Evolutionary conservation across 768 basidiomycete genomes (phyloP), one percentile per base, ranked within the genome.

Genomic region (Mycena vulgaris): DNA sequence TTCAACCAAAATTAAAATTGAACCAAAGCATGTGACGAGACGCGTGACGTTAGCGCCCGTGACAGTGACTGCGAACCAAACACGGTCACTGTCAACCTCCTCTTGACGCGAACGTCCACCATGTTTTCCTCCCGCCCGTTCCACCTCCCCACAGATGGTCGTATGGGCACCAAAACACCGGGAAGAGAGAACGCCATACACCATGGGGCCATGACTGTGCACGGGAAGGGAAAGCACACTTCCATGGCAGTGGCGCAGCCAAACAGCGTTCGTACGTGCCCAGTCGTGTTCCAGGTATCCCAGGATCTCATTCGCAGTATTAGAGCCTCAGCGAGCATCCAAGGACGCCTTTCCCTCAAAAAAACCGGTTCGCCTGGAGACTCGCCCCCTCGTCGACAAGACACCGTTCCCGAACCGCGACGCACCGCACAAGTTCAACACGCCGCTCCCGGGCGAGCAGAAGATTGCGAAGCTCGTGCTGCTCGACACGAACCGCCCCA

Each of bases 321-420:
- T 27, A 73, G 74, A 82, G 58, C 71, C 63, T 19, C 56, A 62
- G 23, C 37, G 42, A 45, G 19, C 30, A 23, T 0, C 30, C 25
- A 68, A 77, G 63, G 71, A 71, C 65, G 31, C 69, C 63, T 16
- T 39, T 8, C 17, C n/a, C 39, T 39, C 40, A 40, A 37, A 71
- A 78, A 78, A 72, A 69, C 62, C 69, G 21, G 60, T 65, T 68
- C 78, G 76, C 23, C 65, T 72, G 70, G 76, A 42, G 74, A 76
- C 78, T 8, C 87, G 89, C 16, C 90, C 92, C 2, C 83, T 95
- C 10, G 85, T 84, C 28, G 93, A 95, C 81, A 94, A 92, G 80
- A 95, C 93, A 1, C 93, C 93, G 2, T 90, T 91, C 73, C 89
- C 89, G 4, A 94, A 94, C 76, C 90, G 92, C 40, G 80, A 80